phyloP scores from a whole-genome alignment of 148 eudicot genomes.

The Fagopyrum tataricum region DNA sequence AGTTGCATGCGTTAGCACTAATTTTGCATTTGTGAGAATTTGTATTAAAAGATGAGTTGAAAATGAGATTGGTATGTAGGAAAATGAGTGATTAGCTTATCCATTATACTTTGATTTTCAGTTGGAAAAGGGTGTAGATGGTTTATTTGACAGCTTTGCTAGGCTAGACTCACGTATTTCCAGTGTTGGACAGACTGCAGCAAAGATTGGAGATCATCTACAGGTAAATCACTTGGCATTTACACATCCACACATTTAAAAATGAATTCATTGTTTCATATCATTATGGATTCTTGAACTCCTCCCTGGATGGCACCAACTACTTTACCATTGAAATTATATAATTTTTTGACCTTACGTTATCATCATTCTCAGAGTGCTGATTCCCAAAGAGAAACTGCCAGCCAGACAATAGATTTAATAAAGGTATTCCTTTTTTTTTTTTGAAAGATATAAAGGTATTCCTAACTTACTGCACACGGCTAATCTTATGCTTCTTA shows the following conservation, averaged over 20 bases:
- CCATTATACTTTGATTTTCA: constrained; percentile 26
- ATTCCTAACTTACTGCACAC: constrained; percentile 15
- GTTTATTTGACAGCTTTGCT: constrained; percentile 95
- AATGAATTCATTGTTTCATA: background rate
- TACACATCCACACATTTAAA: background rate
- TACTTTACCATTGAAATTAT: background rate
- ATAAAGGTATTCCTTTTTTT: constrained; percentile 77
- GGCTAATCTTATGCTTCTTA: constrained; percentile 11
- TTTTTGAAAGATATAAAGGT: too few species aligned
- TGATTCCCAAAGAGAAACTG: constrained; percentile 96
- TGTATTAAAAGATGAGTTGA: background rate
- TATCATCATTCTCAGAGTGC: constrained; percentile 62
- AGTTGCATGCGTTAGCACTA: background rate
- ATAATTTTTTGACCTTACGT: background rate
- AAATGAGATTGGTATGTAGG: constrained; percentile 7
- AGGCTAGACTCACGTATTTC: constrained; percentile 97
- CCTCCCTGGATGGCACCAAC: background rate
- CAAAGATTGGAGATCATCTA: constrained; percentile 97
- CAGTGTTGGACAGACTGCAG: constrained; percentile 99
- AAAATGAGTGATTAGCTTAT: constrained; percentile 2
- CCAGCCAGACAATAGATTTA: constrained; percentile 91
- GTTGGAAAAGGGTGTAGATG: constrained; percentile 98
- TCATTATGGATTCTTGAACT: background rate
- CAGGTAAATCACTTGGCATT: constrained; percentile 43
- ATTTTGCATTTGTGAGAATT: background rate